Percentiles rank a stretch among this genome's conserved stretches.
phyloP scores from a whole-genome alignment of 345 rosid genomes.

The Bruguiera parviflora region DNA sequence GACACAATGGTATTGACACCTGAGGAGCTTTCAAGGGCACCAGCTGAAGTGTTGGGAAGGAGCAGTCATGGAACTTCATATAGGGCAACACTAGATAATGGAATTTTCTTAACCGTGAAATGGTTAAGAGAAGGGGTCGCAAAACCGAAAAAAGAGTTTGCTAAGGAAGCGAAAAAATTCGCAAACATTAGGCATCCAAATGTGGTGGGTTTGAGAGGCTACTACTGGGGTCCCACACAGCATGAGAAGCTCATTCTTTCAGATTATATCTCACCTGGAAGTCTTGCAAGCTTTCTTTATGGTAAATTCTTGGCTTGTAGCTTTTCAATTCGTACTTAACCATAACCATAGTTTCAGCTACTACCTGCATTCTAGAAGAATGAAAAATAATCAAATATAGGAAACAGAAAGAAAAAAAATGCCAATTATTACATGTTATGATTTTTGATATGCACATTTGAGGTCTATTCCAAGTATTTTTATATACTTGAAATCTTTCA shows the following conservation, averaged over 20 bases:
- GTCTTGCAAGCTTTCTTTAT: constrained; percentile 93
- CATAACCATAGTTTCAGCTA: not conserved
- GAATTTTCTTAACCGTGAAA: constrained; percentile 82
- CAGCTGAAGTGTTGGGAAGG: constrained; percentile 95
- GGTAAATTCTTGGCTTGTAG: constrained; percentile 45
- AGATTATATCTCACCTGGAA: constrained; percentile 89
- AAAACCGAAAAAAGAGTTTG: constrained; percentile 87
- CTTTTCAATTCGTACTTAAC: not conserved
- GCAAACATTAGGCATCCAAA: constrained; percentile 95
- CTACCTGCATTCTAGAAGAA: not conserved
- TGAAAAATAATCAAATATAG: too few relatives aligned
- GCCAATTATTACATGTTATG: too few relatives aligned
- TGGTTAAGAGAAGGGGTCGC: constrained; percentile 99
- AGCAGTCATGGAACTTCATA: constrained; percentile 99
- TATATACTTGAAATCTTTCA: too few relatives aligned
- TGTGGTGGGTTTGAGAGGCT: constrained; percentile 90
- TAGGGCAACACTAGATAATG: constrained; percentile 85
- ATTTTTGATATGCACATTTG: too few relatives aligned
- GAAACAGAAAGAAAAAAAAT: too few relatives aligned
- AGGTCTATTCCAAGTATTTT: too few relatives aligned
- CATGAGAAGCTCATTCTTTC: constrained; percentile 98
- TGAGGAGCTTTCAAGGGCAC: constrained; percentile 92
- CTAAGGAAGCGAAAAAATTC: constrained; percentile 96
- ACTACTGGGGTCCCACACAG: constrained; percentile 99
- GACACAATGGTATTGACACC: constrained; percentile 83